Evolutionary conservation across 2,329 filamentous ascomycete genomes (phyloP).

Genomic region (Trichoderma hamatum): DNA sequence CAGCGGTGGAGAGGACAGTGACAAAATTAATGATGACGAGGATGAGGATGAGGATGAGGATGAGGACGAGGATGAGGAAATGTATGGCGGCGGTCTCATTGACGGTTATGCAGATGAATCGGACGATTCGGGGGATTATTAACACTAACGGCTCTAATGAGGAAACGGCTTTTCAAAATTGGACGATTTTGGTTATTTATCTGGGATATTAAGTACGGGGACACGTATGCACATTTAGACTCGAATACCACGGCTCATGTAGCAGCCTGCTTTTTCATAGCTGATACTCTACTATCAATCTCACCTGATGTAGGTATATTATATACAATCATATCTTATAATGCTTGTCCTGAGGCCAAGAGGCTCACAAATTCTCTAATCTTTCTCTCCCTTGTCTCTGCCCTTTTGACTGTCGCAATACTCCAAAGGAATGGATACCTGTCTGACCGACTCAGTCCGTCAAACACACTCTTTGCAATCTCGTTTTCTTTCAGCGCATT

Average conservation of each 20-base stretch:
- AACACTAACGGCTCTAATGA: not conserved
- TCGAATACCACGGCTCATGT: not conserved
- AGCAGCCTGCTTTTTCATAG: not conserved
- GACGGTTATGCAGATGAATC: conserved; percentile 42
- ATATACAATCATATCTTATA: conserved; percentile 30
- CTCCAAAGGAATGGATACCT: conserved; percentile 51
- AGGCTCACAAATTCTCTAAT: conserved; percentile 48
- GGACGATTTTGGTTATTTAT: not conserved
- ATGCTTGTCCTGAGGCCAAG: conserved; percentile 41
- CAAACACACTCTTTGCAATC: conserved; percentile 45
- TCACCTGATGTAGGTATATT: not conserved
- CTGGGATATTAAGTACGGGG: not conserved
- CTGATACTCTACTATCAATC: not conserved
- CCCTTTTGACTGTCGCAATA: conserved; percentile 46
- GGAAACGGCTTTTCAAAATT: not conserved
- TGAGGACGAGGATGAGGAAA: conserved; percentile 31
- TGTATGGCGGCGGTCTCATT: conserved; percentile 35
- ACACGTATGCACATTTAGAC: not conserved
- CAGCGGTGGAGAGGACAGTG: conserved; percentile 28
- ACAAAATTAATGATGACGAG: conserved; percentile 23
- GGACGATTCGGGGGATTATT: conserved; percentile 32
- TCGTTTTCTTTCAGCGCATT: conserved; percentile 44
- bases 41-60: conserved; percentile 16
- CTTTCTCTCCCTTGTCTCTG: conserved; percentile 38
- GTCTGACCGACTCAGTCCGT: conserved; percentile 48